A percentile compares a stretch with the other conserved stretches of the same genome.
Conservation (phyloP, 768 basidiomycete genomes). For the Cubamyces lactineus region DNA sequence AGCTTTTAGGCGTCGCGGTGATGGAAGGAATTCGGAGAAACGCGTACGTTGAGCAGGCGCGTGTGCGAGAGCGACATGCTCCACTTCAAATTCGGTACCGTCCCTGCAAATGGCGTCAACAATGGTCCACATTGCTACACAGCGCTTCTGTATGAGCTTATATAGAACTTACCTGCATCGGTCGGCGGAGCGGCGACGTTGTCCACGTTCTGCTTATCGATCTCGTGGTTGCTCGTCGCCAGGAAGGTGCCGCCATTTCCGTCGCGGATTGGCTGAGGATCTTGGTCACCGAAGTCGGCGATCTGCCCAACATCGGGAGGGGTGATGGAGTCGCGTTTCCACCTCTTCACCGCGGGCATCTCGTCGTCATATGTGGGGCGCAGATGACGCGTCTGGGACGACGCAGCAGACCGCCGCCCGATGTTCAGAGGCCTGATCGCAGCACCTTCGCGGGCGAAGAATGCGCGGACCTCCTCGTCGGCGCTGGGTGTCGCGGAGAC, state of each 20-base stretch:
- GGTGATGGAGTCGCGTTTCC: constrained; percentile 28
- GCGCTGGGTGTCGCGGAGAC: constrained; percentile 8
- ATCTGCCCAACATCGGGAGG: constrained; percentile 30
- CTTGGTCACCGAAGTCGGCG: constrained; percentile 26
- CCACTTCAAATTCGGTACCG: constrained; percentile 34
- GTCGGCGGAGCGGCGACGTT: constrained; percentile 31
- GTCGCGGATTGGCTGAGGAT: constrained; percentile 29
- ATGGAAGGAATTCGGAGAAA: not conserved
- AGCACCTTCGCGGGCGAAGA: constrained; percentile 19
- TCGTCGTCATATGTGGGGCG: constrained; percentile 22
- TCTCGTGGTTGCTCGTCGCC: constrained; percentile 27
- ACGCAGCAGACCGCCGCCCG: constrained; percentile 24
- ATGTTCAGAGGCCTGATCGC: constrained; percentile 21
- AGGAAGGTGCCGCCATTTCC: constrained; percentile 29
- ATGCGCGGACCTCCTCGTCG: constrained; percentile 16
- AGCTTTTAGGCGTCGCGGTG: not conserved
- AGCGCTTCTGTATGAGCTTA: no score
- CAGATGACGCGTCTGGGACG: constrained; percentile 27
- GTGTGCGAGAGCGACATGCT: constrained; percentile 33
- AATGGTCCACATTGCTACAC: constrained; percentile 6
- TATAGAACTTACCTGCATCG: constrained; percentile 26
- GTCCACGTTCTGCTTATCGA: constrained; percentile 32
- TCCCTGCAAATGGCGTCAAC: constrained; percentile 25
- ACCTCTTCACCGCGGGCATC: not conserved
- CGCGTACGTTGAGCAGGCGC: constrained; percentile 27